Conservation (phyloP, 2,329 filamentous ascomycete species). For the Fusarium devonianum region DNA sequence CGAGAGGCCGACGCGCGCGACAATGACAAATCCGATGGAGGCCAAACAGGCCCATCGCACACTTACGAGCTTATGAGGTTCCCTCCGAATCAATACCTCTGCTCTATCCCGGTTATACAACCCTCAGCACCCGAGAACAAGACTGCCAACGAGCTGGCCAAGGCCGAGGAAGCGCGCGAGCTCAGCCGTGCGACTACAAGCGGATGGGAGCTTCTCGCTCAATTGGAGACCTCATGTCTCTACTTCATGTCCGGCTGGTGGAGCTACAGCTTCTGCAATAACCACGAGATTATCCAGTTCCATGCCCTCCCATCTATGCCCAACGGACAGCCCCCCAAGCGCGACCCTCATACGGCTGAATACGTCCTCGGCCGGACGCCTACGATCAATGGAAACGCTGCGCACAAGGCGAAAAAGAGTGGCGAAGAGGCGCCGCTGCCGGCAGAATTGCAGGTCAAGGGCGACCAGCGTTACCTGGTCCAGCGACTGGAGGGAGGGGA, state of each 20-base stretch:
- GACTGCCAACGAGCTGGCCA: constrained; percentile 70
- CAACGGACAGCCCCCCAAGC: constrained; percentile 75
- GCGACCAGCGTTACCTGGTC: constrained; percentile 84
- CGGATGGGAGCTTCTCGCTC: constrained; percentile 80
- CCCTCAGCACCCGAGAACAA: constrained; percentile 64
- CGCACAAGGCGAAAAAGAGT: constrained; percentile 35
- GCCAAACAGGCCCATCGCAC: constrained; percentile 37
- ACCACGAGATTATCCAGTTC: constrained; percentile 86
- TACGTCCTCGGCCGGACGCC: constrained; percentile 74
- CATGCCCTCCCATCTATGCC: constrained; percentile 76
- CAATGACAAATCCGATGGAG: constrained; percentile 40
- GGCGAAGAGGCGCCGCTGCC: constrained; percentile 46
- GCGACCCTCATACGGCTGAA: constrained; percentile 77
- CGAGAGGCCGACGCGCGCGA: constrained; percentile 39
- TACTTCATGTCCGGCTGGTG: constrained; percentile 89
- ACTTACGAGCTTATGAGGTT: constrained; percentile 79
- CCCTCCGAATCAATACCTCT: constrained; percentile 77
- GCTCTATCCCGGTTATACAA: constrained; percentile 77
- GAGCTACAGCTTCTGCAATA: constrained; percentile 96
- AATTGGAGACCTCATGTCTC: constrained; percentile 83
- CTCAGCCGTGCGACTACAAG: constrained; percentile 76
- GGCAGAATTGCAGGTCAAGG: constrained; percentile 79
- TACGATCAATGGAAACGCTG: constrained; percentile 44
- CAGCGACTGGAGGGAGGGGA: constrained; percentile 83
- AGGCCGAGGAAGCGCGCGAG: constrained; percentile 81